Evolutionary conservation across 176 grass and related monocot species (phyloP), one percentile per base, ranked within the genome.

Genomic region (Pontederia crassipes): DNA sequence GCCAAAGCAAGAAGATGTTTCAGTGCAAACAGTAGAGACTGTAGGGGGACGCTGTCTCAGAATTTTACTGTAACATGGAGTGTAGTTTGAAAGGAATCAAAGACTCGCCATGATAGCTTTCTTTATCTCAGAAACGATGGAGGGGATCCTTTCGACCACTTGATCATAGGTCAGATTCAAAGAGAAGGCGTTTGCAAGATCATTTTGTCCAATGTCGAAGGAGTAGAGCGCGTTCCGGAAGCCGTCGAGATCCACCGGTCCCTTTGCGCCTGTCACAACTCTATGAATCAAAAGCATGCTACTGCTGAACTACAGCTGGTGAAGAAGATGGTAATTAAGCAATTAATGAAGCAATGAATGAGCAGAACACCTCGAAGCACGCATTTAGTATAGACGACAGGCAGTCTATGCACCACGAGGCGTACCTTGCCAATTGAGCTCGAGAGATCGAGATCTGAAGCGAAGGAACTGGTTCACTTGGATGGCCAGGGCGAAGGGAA

Each of bases 161-260:
- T 76, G 15, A 54, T 80, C 62, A 27, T 83, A 92, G 13, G 70
- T 74, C 58, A 81, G 32, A 58, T 86, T 74, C 8, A 28, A 29
- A 28, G 17, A 55, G 18, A 98, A 74, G 9, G 86, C 48, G 8
- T 15, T 74, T 7, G 75, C 71, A 28, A 98, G 58, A 71, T 98
- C 93, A 11, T 98, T 98, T 18, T 98, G 93, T 24, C 93, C 93
- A 0, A 98, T 92, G 62, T 98, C 93, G 48, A 98, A 83, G 5
- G 71, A 71, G 55, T 86, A 98, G 10, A 98, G 59, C 52, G 84
- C 93, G 20, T 54, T 88, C 28, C 48, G 20, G 16, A 98, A 86
- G 7, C 58, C 83, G 52, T 57, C 9, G 27, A 66, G 68, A 32
- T 82, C 73, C 20, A 92, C 1, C 0, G 78, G 73, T 15, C 67